Evolutionary conservation across 352 stramenopile species (phyloP).

Genomic region (Nothophytophthora sp.): DNA sequence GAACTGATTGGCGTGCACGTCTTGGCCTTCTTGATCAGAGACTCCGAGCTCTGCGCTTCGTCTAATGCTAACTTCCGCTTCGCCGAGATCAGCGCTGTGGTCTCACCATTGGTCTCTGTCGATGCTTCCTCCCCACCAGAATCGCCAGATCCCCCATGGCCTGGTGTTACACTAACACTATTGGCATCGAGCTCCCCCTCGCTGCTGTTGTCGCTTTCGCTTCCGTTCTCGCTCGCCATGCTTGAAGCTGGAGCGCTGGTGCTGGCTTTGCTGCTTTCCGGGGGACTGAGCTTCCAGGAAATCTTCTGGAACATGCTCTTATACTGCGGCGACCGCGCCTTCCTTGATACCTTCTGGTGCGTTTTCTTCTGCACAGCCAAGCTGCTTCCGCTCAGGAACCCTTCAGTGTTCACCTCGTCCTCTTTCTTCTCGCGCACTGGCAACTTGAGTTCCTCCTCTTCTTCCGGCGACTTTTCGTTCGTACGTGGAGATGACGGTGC

Average conservation of each 20-base stretch:
- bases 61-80: constrained; percentile 72
- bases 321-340: constrained; percentile 51
- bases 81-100: constrained; percentile 23
- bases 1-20: constrained; percentile 72
- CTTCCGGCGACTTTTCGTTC: constrained; percentile 17
- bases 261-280: constrained; percentile 14
- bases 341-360: constrained; percentile 32
- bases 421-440: constrained; percentile 60
- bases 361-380: constrained; percentile 49
- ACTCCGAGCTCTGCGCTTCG: constrained; percentile 49
- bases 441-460: constrained; percentile 61
- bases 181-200: constrained; percentile 29
- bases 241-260: constrained; percentile 5
- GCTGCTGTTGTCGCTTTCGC: background rate
- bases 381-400: constrained; percentile 51
- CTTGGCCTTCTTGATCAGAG: constrained; percentile 75
- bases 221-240: background rate
- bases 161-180: constrained; percentile 36
- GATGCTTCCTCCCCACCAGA: background rate
- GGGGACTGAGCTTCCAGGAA: constrained; percentile 53
- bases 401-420: constrained; percentile 42
- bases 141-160: constrained; percentile 8
- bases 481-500: constrained; percentile 11
- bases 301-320: constrained; percentile 86
- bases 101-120: constrained; percentile 8